Percentiles rank a stretch among this genome's conserved stretches.
Conservation (phyloP, 139 green algal species). For the Chlorokybus atmophyticus region DNA sequence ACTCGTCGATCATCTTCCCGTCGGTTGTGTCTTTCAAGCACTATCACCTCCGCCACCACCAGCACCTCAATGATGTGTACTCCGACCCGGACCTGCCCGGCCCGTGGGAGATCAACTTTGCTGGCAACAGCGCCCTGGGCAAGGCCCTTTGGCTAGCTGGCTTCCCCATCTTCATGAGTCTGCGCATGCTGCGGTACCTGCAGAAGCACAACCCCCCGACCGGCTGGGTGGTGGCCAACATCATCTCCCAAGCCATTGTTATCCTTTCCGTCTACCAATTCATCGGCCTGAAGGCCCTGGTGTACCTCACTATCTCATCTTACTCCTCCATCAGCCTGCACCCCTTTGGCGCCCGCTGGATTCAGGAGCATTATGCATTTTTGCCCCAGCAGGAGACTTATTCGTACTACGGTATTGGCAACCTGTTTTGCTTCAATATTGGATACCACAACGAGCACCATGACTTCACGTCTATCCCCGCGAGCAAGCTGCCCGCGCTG, state of each 20-base stretch:
- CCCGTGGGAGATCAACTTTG: slow-evolving; percentile 25
- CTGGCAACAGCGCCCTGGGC: slow-evolving; percentile 2
- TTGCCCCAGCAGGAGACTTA: slow-evolving; percentile 57
- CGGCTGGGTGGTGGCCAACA: slow-evolving; percentile 38
- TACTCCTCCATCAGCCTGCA: slow-evolving; percentile 47
- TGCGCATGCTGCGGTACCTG: slow-evolving; percentile 45
- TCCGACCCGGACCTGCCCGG: slow-evolving; percentile 12
- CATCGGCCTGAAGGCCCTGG: slow-evolving; percentile 14
- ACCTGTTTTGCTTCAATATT: slow-evolving; percentile 57
- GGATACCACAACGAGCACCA: slow-evolving; percentile 72
- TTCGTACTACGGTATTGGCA: slow-evolving; percentile 60
- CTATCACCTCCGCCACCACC: slow-evolving; percentile 66
- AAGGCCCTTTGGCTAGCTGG: slow-evolving; percentile 18
- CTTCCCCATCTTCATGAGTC: slow-evolving; percentile 51
- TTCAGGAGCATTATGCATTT: slow-evolving; percentile 64
- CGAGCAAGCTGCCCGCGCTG: slow-evolving; percentile 42
- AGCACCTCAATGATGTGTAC: slow-evolving; percentile 18
- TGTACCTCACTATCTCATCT: slow-evolving; percentile 41
- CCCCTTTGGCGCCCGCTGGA: slow-evolving; percentile 57
- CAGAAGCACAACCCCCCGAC: slow-evolving; percentile 39
- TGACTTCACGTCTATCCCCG: slow-evolving; percentile 62
- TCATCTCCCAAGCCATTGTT: slow-evolving; percentile 27
- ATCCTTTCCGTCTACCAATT: slow-evolving; percentile 37
- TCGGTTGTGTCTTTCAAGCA: slow-evolving; percentile 48
- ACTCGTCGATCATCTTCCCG: slow-evolving; percentile 45